Percentiles rank a stretch among this genome's conserved stretches.
phyloP scores from a whole-genome alignment of 139 green algal species.

The Deuterostichococcus epilithicus region DNA sequence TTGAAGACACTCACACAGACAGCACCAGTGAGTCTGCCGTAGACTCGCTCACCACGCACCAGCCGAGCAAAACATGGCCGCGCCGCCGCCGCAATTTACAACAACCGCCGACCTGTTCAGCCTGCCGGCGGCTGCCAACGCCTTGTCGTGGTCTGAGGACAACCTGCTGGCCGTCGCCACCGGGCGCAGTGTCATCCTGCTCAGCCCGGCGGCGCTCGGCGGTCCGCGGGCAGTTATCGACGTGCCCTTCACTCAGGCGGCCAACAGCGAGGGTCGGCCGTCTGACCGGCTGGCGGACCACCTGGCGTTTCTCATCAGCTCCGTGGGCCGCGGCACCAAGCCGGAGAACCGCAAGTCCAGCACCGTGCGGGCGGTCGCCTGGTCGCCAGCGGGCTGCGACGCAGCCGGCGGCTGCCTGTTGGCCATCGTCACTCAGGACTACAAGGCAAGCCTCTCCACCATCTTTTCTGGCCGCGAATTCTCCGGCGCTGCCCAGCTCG shows the following conservation, averaged over 20 bases:
- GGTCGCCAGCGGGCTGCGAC: slow-evolving; percentile 23
- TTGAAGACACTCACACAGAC: too few relatives aligned
- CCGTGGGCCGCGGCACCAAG: background rate
- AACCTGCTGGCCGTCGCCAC: slow-evolving; percentile 43
- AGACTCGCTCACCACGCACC: too few relatives aligned
- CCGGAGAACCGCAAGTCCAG: slow-evolving; percentile 5
- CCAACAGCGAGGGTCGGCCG: background rate
- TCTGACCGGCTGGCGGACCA: background rate
- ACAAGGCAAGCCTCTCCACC: background rate
- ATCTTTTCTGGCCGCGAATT: too few relatives aligned
- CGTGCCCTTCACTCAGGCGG: background rate
- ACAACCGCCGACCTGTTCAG: background rate
- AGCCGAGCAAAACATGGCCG: too few relatives aligned
- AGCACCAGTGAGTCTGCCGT: too few relatives aligned
- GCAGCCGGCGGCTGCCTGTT: slow-evolving; percentile 34
- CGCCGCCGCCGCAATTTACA: background rate
- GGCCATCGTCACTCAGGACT: slow-evolving; percentile 27
- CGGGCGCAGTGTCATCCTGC: slow-evolving; percentile 21
- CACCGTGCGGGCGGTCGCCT: slow-evolving; percentile 24
- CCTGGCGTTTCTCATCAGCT: background rate
- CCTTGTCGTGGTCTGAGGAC: slow-evolving; percentile 46
- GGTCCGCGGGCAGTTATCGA: slow-evolving; percentile 32
- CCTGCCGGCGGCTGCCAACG: slow-evolving; percentile 2
- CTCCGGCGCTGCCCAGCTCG: too few relatives aligned
- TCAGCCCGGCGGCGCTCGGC: slow-evolving; percentile 30